These are phyloP conservation scores for Eutrema heterophyllum DNA, from an alignment of 345 rosid genomes.

Conservation along the genomic window DNA sequence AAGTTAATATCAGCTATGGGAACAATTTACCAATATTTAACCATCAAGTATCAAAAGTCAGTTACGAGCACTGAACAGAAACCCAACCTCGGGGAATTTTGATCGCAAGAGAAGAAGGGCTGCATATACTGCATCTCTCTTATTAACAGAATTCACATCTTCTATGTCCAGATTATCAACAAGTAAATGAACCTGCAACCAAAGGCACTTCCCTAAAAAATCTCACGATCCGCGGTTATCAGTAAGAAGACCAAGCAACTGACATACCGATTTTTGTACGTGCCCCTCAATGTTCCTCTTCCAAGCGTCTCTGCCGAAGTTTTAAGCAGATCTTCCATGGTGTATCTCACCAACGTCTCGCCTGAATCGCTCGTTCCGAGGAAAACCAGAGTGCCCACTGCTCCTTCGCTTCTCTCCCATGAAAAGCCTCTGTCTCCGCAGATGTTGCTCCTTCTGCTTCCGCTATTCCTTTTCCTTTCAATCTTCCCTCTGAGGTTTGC, in stretches of 20 bases:
- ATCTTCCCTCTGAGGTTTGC: constrained; percentile 17
- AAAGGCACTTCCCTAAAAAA: neutral
- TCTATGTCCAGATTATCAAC: constrained; percentile 67
- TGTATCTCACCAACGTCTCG: constrained; percentile 51
- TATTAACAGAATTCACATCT: constrained; percentile 52
- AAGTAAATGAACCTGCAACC: constrained; percentile 61
- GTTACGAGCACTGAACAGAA: too few relatives aligned
- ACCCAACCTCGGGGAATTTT: constrained; percentile 68
- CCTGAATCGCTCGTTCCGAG: constrained; percentile 44
- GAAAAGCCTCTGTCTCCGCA: constrained; percentile 49
- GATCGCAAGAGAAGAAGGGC: constrained; percentile 88
- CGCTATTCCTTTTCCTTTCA: constrained; percentile 26
- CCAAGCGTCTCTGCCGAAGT: constrained; percentile 92
- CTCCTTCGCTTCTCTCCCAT: constrained; percentile 77
- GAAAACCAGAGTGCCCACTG: constrained; percentile 71
- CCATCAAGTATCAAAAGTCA: too few relatives aligned
- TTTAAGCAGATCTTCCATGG: constrained; percentile 72
- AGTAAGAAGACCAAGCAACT: neutral
- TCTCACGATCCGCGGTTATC: neutral
- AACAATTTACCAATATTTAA: too few relatives aligned
- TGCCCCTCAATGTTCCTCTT: too few relatives aligned
- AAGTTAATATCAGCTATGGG: too few relatives aligned
- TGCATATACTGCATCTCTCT: constrained; percentile 79
- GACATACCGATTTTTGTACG: constrained; percentile 75
- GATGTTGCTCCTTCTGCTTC: constrained; percentile 18